phyloP scores from a whole-genome alignment of 2,329 filamentous ascomycete genomes.

The Arthrinium phaeospermum region DNA sequence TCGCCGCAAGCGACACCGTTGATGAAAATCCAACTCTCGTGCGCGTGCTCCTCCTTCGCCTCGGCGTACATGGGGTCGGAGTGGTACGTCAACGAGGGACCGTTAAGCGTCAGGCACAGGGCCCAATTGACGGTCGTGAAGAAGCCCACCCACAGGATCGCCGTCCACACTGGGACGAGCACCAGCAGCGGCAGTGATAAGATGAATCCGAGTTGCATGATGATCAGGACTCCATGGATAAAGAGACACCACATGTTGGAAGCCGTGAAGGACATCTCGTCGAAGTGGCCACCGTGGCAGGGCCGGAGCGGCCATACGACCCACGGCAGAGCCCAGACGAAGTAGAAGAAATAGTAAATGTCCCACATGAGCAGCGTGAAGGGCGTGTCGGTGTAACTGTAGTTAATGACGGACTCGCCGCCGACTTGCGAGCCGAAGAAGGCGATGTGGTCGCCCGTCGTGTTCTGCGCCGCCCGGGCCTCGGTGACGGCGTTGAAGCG shows the following conservation, averaged over 20 bases:
- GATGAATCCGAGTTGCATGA: constrained; percentile 67
- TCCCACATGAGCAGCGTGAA: constrained; percentile 58
- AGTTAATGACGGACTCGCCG: constrained; percentile 62
- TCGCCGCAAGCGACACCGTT: constrained; percentile 72
- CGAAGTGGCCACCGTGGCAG: constrained; percentile 59
- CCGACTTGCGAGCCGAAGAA: constrained; percentile 66
- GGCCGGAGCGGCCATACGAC: constrained; percentile 64
- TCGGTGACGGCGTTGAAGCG: constrained; percentile 1
- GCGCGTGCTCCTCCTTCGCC: constrained; percentile 53
- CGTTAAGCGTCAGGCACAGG: constrained; percentile 60
- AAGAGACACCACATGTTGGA: constrained; percentile 62
- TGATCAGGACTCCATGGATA: constrained; percentile 62
- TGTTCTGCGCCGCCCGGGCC: not conserved
- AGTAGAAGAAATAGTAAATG: constrained; percentile 60
- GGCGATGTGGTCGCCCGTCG: constrained; percentile 42
- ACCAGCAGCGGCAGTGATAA: constrained; percentile 59
- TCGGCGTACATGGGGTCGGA: constrained; percentile 61
- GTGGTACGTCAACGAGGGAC: constrained; percentile 52
- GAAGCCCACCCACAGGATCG: constrained; percentile 42
- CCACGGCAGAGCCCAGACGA: constrained; percentile 62
- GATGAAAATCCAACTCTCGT: constrained; percentile 81
- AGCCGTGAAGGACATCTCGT: constrained; percentile 67
- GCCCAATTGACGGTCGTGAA: constrained; percentile 58
- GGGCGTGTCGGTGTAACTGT: constrained; percentile 64
- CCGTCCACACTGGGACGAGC: constrained; percentile 56